These are phyloP conservation scores for Rhodotorula sp. DNA, from an alignment of 1,284 basidiomycete species.

Conservation along the genomic window DNA sequence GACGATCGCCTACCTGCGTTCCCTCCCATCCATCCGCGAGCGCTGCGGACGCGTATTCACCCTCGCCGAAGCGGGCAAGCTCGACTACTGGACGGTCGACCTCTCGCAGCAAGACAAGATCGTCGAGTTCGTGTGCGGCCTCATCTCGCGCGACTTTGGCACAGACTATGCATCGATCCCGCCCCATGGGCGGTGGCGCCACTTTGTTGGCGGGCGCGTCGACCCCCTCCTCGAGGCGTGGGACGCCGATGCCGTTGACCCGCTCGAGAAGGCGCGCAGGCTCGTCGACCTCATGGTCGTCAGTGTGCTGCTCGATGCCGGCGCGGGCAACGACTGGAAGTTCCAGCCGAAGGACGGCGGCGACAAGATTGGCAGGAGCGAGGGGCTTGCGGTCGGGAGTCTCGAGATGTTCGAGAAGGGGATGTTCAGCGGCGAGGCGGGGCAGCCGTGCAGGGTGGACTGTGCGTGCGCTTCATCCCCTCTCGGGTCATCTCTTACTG, in stretches of 20 bases:
- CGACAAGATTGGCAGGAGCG: slow-evolving; percentile 70
- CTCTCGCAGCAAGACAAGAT: slow-evolving; percentile 70
- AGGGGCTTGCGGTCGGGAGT: slow-evolving; percentile 90
- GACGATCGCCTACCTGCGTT: slow-evolving; percentile 66
- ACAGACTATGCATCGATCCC: slow-evolving; percentile 70
- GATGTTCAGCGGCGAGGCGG: slow-evolving; percentile 69
- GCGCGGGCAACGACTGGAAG: slow-evolving; percentile 80
- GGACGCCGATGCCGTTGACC: slow-evolving; percentile 57
- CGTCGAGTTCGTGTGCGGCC: slow-evolving; percentile 74
- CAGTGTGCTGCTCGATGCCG: slow-evolving; percentile 89
- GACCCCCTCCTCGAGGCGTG: slow-evolving; percentile 58
- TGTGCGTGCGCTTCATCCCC: slow-evolving; percentile 61
- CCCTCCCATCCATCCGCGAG: slow-evolving; percentile 82
- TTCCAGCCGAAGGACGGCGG: slow-evolving; percentile 66
- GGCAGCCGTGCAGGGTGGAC: slow-evolving; percentile 71
- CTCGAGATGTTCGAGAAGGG: slow-evolving; percentile 84
- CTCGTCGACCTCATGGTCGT: slow-evolving; percentile 90
- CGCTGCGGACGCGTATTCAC: slow-evolving; percentile 76
- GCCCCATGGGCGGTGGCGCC: slow-evolving; percentile 87
- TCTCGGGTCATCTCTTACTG: neutral
- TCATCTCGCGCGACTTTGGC: slow-evolving; percentile 87
- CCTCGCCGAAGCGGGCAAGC: slow-evolving; percentile 69
- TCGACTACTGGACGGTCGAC: slow-evolving; percentile 84
- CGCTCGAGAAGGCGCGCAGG: slow-evolving; percentile 66
- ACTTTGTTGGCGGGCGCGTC: slow-evolving; percentile 68